Percentiles rank a stretch among this genome's conserved stretches.
These are phyloP conservation scores for Lactarius sanguifluus DNA, from an alignment of 768 basidiomycete genomes.

Conservation along the genomic window DNA sequence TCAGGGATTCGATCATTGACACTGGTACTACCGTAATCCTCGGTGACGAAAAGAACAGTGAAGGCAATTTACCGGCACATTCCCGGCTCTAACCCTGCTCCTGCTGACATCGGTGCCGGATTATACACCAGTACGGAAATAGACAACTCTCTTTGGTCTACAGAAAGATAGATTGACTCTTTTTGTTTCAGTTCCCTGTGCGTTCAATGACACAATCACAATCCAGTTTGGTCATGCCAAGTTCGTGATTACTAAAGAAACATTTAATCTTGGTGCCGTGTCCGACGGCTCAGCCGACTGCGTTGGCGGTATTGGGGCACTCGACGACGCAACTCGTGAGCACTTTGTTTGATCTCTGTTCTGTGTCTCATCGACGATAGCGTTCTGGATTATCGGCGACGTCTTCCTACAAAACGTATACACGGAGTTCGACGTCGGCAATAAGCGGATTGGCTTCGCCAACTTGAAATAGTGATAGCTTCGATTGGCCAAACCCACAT, in stretches of 20 bases:
- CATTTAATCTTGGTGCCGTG: slow-evolving; percentile 34
- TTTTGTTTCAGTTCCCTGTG: slow-evolving; percentile 30
- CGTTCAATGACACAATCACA: slow-evolving; percentile 27
- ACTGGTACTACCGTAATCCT: slow-evolving; percentile 31
- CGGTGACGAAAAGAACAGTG: slow-evolving; percentile 20
- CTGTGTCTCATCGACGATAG: neutral
- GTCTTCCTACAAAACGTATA: slow-evolving; percentile 17
- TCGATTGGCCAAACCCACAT: too few species aligned
- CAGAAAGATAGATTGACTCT: neutral
- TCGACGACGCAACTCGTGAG: neutral
- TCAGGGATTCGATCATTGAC: slow-evolving; percentile 27
- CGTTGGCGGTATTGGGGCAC: slow-evolving; percentile 25
- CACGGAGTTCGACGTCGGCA: slow-evolving; percentile 21
- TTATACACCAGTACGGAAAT: slow-evolving; percentile 3
- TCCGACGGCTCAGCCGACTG: slow-evolving; percentile 26
- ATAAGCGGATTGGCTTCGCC: slow-evolving; percentile 23
- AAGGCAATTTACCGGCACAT: slow-evolving; percentile 14
- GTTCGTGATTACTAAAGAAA: slow-evolving; percentile 32
- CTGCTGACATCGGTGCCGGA: neutral
- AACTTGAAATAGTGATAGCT: neutral
- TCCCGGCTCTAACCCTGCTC: slow-evolving; percentile 8
- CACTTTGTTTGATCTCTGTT: neutral
- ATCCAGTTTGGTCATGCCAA: slow-evolving; percentile 35
- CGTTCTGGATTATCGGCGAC: slow-evolving; percentile 12
- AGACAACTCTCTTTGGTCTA: neutral